Evolutionary conservation across 176 grass and related monocot genomes (phyloP).

Genomic region (Olyra latifolia): DNA sequence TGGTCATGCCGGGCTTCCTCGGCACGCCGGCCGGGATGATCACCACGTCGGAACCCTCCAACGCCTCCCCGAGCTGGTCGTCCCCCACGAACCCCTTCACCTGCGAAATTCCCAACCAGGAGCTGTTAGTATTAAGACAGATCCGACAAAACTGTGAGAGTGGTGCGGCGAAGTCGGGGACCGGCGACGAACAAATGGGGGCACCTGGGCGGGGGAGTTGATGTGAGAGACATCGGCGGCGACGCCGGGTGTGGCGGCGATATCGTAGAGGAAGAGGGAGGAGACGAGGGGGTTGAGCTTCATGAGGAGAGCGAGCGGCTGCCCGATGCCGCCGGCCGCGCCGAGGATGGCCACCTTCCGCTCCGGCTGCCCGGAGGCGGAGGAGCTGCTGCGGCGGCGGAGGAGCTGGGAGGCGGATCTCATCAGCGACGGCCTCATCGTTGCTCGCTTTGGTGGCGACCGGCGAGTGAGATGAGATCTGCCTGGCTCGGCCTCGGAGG

Average conservation of each 20-base stretch:
- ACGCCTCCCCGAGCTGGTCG: slow-evolving; percentile 43
- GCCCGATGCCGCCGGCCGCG: slow-evolving; percentile 49
- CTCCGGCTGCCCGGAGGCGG: slow-evolving; percentile 16
- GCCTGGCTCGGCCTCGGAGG: background rate
- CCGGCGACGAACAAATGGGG: background rate
- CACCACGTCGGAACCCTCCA: slow-evolving; percentile 47
- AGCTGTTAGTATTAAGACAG: background rate
- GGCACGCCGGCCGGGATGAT: slow-evolving; percentile 61
- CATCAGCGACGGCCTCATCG: slow-evolving; percentile 38
- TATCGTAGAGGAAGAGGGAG: slow-evolving; percentile 57
- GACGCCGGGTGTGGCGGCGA: slow-evolving; percentile 51
- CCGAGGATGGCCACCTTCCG: slow-evolving; percentile 51
- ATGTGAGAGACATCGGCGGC: slow-evolving; percentile 58
- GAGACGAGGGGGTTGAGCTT: slow-evolving; percentile 61
- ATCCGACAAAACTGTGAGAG: background rate
- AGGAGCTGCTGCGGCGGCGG: slow-evolving; percentile 35
- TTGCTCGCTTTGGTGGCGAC: background rate
- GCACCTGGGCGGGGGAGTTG: slow-evolving; percentile 44
- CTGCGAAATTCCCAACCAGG: slow-evolving; percentile 19
- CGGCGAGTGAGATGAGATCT: background rate
- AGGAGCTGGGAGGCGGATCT: slow-evolving; percentile 15
- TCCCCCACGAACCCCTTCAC: slow-evolving; percentile 46
- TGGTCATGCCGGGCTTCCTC: slow-evolving; percentile 58
- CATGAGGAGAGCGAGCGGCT: slow-evolving; percentile 51
- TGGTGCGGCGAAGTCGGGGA: background rate